Base-by-base conservation (phyloP, 2,329 filamentous ascomycete genomes). In the Pyricularia pennisetigena region DNA sequence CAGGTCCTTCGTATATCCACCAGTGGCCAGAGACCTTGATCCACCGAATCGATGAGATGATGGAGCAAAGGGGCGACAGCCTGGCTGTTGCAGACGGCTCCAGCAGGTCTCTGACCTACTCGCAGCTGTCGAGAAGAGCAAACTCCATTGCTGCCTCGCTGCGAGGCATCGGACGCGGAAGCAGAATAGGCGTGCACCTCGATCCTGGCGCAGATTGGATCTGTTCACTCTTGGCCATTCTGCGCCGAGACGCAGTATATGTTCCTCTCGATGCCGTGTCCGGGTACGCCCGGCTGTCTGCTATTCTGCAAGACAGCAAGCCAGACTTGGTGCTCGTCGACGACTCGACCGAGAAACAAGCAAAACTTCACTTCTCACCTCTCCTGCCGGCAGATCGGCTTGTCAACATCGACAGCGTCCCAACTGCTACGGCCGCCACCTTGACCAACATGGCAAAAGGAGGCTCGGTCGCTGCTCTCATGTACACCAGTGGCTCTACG, bases 161-260 rank as follows among this genome's bases (percentile, higher is more conserved):
- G 59, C 41, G 41, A 14, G 41, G 41, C 41, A 54, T 26, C 24
- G 7, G 59, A 26, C 59, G 59, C 59, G 23, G 59, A 14, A 63
- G 59, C 26, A 24, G 59, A 29, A 68, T 0, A 75, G 85, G 3
- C 76, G 79, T 85, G 2, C 79, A 81, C 66, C 78, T 79, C 59
- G 66, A 80, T 4, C 75, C 82, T 0, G 70, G 73, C 0, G 59
- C 72, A 0, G 76, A 82, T 57, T 79, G 73, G 73, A 71, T 80
- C 6, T 74, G 69, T 54, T 78, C 77, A 0, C 69, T 83, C 64
- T 74, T 83, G 3, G 82, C 79, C 8, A 79, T 83, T 57, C 70
- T 77, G 67, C 73, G 75, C 0, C 67, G 79, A 16, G 81, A 81
- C 0, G 76, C 73, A 8, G 71, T 76, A 1, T 80, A 80, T 49